Percentiles rank a stretch among this genome's conserved stretches.
Evolutionary conservation across 371 early-diverging fungal species (phyloP).

Genomic region (Mortierella sp.): DNA sequence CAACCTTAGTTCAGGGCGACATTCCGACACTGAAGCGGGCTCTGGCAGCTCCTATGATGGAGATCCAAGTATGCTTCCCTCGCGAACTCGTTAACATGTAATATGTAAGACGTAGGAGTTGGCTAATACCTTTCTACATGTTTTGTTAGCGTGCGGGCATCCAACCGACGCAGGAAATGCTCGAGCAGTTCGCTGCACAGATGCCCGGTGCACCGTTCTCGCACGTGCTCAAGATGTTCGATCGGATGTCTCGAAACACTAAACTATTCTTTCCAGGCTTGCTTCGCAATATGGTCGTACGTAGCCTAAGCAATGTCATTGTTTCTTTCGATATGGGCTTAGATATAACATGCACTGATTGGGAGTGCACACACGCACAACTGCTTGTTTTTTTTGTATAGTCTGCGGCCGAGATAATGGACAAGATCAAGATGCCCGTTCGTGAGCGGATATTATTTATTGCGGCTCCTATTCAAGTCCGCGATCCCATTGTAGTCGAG

Average conservation of each 20-base stretch:
- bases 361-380: background rate
- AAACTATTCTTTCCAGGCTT: slow-evolving; percentile 28
- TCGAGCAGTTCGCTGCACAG: slow-evolving; percentile 82
- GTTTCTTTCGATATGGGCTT: too few species aligned
- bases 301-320: too few species aligned
- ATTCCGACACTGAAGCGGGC: slow-evolving; percentile 36
- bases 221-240: slow-evolving; percentile 66
- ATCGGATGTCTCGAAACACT: slow-evolving; percentile 33
- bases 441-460: slow-evolving; percentile 75
- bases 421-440: slow-evolving; percentile 66
- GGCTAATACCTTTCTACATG: slow-evolving; percentile 3
- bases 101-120: too few species aligned
- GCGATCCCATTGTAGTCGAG: slow-evolving; percentile 51
- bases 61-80: slow-evolving; percentile 36
- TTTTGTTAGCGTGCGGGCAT: slow-evolving; percentile 75
- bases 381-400: slow-evolving; percentile 12
- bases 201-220: slow-evolving; percentile 74
- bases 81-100: too few species aligned
- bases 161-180: slow-evolving; percentile 82
- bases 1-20: slow-evolving; percentile 61
- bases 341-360: slow-evolving; percentile 75
- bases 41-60: slow-evolving; percentile 42
- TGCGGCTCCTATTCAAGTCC: slow-evolving; percentile 71
- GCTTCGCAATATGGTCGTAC: slow-evolving; percentile 41
- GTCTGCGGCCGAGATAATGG: slow-evolving; percentile 73